These are phyloP conservation scores for Candida pseudoviswanathii DNA, from an alignment of 1,139 yeast genomes.

Conservation along the genomic window DNA sequence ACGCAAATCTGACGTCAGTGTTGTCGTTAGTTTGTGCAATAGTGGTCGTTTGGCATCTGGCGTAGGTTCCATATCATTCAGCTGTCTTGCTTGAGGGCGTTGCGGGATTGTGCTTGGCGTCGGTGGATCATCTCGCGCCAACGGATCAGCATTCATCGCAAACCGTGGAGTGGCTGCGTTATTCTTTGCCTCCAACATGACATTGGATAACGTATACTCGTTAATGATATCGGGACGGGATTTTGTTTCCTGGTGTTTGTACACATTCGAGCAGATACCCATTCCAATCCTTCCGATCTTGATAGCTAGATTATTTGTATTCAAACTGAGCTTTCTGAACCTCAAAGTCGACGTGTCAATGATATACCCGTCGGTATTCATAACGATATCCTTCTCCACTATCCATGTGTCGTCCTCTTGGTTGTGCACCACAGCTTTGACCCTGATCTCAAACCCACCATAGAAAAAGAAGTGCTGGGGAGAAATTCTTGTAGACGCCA, in stretches of 20 bases:
- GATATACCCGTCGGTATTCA: conserved; percentile 42
- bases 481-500: conserved; percentile 35
- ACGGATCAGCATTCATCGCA: neutral
- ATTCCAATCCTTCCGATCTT: conserved; percentile 29
- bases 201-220: neutral
- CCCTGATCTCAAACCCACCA: conserved; percentile 42
- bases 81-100: neutral
- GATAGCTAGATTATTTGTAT: conserved; percentile 16
- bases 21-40: conserved; percentile 13
- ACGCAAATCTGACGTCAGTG: conserved; percentile 12
- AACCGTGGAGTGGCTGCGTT: neutral
- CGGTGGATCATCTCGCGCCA: neutral
- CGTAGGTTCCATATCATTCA: conserved; percentile 3
- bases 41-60: conserved; percentile 10
- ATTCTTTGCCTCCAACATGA: neutral
- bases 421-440: conserved; percentile 25
- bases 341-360: conserved; percentile 34
- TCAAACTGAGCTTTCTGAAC: conserved; percentile 34
- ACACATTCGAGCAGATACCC: conserved; percentile 18
- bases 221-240: neutral
- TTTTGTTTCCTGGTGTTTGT: conserved; percentile 5
- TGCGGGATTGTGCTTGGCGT: neutral
- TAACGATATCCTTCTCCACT: conserved; percentile 30
- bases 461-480: conserved; percentile 40
- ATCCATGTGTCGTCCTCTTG: conserved; percentile 38